phyloP scores from a whole-genome alignment of 805 yeast genomes.

The Starmerella stellata region DNA sequence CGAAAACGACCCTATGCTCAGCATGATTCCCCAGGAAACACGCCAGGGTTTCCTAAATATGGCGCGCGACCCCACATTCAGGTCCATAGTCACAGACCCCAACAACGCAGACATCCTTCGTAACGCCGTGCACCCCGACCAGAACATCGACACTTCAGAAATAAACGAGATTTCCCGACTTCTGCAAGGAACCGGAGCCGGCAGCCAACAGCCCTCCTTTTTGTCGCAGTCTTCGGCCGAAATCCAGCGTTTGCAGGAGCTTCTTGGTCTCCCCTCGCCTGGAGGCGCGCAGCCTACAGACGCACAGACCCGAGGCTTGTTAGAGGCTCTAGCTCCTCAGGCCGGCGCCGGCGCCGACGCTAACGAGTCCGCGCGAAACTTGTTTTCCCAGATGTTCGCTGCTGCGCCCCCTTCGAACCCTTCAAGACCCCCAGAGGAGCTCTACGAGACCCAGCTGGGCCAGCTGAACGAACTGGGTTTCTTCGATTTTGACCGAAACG shows the following conservation, averaged over 20 bases:
- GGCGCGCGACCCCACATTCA: slow-evolving; percentile 66
- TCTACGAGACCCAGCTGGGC: slow-evolving; percentile 51
- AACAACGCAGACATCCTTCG: not conserved
- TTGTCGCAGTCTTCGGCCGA: not conserved
- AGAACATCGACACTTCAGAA: not conserved
- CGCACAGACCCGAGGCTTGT: too few relatives aligned
- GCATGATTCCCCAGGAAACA: slow-evolving; percentile 72
- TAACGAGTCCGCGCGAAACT: too few relatives aligned
- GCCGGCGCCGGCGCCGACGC: not conserved
- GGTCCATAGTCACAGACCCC: slow-evolving; percentile 52
- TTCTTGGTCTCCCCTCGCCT: not conserved
- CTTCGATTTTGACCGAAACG: slow-evolving; percentile 79
- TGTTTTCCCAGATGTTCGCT: too few relatives aligned
- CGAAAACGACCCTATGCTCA: slow-evolving; percentile 69
- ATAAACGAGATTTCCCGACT: too few relatives aligned
- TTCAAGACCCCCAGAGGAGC: slow-evolving; percentile 61
- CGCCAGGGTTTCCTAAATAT: slow-evolving; percentile 59
- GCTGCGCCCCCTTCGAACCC: slow-evolving; percentile 13
- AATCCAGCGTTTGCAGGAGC: not conserved
- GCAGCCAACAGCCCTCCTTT: not conserved
- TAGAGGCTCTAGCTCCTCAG: too few relatives aligned
- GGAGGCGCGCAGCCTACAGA: too few relatives aligned
- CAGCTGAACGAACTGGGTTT: slow-evolving; percentile 75
- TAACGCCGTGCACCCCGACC: not conserved
- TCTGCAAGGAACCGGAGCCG: not conserved